Base-by-base conservation (phyloP, 768 basidiomycete genomes). In the Cubamyces sp. region DNA sequence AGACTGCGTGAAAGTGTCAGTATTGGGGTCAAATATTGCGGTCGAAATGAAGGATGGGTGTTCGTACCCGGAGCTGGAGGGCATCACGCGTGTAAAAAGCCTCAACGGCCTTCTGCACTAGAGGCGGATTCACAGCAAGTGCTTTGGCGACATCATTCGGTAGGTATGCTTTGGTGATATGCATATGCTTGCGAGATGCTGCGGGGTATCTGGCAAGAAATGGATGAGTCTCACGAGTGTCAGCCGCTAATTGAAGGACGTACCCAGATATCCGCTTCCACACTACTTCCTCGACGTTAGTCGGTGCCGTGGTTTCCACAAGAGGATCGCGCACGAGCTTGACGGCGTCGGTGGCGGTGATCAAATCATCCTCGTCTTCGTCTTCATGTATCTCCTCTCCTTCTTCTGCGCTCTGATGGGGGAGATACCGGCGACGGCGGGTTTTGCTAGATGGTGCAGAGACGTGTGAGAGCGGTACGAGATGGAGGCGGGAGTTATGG, bases 11-110 rank as follows among this genome's bases (percentile, higher is more conserved):
- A 5, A n/a, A 5, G 40, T 45, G 16, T 59, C 9, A 6, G 11
- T 5, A 19, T 43, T 15, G 23, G 15, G 9, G 46, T 14, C 50
- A 5, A 43, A 9, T 7, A 12, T 4, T 19, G n/a, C n/a, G n/a
- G n/a, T n/a, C n/a, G n/a, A n/a, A n/a, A n/a, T n/a, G n/a, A n/a
- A 16, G 16, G 21, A 26, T 15, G 1, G 39, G 34, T 21, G 37
- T 45, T 74, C 87, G 74, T 74, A 96, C 93, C 41, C 95, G 87
- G 56, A 98, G 78, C 73, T 96, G 94, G 15, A 89, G 79, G 0
- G 92, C 91, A 78, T 98, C 97, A 55, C 97, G 84, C 3, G 95
- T 97, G 74, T 99, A 99, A 74, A 99, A 99, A 4, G 91, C 84
- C 74, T 96, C 95, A 3, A 91, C 83, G 0, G 96, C 91, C 69